phyloP scores from a whole-genome alignment of 2,329 filamentous ascomycete genomes.

The Trichoderma endophyticum region DNA sequence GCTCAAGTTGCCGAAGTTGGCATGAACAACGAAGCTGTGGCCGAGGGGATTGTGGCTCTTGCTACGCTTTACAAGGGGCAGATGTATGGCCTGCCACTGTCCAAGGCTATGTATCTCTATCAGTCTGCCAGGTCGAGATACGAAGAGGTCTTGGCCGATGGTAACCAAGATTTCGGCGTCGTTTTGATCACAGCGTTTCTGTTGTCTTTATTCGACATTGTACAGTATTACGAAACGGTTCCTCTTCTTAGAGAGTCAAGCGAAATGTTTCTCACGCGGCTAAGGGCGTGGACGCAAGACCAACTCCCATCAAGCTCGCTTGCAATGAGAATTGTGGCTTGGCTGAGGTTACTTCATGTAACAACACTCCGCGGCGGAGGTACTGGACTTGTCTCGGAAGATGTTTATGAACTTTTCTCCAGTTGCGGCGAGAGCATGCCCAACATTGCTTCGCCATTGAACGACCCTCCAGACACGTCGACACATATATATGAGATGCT shows the following conservation, averaged over 20 bases:
- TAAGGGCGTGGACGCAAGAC: constrained; percentile 6
- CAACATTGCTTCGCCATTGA: background rate
- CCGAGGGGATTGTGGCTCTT: constrained; percentile 18
- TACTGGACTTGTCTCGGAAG: constrained; percentile 20
- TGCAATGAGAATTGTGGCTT: constrained; percentile 14
- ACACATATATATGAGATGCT: constrained; percentile 21
- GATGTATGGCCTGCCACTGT: constrained; percentile 18
- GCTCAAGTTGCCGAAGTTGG: constrained; percentile 12
- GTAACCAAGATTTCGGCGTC: constrained; percentile 3
- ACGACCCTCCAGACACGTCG: constrained; percentile 2
- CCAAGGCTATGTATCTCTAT: constrained; percentile 13
- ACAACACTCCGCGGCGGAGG: constrained; percentile 22
- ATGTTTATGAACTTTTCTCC: constrained; percentile 15
- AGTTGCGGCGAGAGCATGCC: background rate
- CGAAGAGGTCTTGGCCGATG: background rate
- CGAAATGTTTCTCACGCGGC: background rate
- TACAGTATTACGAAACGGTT: constrained; percentile 10
- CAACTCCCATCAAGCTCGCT: background rate
- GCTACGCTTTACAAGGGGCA: constrained; percentile 19
- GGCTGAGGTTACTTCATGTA: constrained; percentile 23
- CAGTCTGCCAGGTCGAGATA: constrained; percentile 1
- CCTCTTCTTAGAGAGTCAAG: constrained; percentile 14
- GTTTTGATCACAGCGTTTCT: constrained; percentile 17
- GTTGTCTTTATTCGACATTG: constrained; percentile 21
- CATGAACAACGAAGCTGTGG: background rate